Evolutionary conservation across 768 basidiomycete species (phyloP), one percentile per base, ranked within the genome.

Genomic region (Russula lepida): DNA sequence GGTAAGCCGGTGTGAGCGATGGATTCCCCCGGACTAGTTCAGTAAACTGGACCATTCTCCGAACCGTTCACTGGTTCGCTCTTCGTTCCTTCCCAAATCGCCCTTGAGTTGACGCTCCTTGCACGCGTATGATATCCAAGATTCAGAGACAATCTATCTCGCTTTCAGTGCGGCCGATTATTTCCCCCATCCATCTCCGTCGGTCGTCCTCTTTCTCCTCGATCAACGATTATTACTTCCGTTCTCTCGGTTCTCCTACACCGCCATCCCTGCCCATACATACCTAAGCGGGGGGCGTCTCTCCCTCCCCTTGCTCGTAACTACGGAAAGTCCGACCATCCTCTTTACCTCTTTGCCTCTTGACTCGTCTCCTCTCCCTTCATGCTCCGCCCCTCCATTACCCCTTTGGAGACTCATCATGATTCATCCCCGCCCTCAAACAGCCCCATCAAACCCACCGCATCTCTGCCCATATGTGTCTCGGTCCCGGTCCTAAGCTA

Each of bases 211-310:
- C 37, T 25, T 17, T 21, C 28, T 28, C 28, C 27, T 55, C 61
- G 61, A 62, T 58, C 56, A 57, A 47, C 50, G 32, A 57, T 62
- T 57, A 62, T 62, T 62, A 62, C 61, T 48, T 48, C 61, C 61
- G 56, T 12, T 58, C 27, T 11, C 27, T 57, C 44, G 55, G 54
- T 44, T 35, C 33, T 37, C 35, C 21, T 19, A n/a, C n/a, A n/a
- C 11, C 8, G n/a, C 46, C 19, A 11, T 33, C 25, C 32, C 17
- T 39, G 37, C 15, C 37, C 19, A 17, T 17, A 17, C 37, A n/a
- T n/a, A n/a, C n/a, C n/a, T n/a, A n/a, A n/a, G n/a, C n/a, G n/a
- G n/a, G n/a, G 39, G 17, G 39, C 41, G 41, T 43, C 41, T 43
- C 7, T 44, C n/a, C 21, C 21, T 12, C 11, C 4, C 43, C n/a